These are phyloP conservation scores for Epichloe hybrida DNA, from an alignment of 2,329 filamentous ascomycete species.

Conservation along the genomic window DNA sequence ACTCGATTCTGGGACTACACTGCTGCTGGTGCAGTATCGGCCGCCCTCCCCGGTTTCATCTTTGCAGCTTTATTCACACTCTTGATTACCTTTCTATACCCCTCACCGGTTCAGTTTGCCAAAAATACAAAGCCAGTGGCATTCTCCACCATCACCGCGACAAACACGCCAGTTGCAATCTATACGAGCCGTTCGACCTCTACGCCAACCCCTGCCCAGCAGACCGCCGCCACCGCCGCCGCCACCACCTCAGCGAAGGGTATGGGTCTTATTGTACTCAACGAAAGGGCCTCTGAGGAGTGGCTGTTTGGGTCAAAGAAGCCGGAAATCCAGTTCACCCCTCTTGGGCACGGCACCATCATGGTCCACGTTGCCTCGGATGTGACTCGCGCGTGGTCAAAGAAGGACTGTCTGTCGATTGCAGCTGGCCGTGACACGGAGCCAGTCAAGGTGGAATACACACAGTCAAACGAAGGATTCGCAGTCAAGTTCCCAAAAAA, in stretches of 20 bases:
- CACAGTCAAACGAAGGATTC: slow-evolving; percentile 35
- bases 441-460: slow-evolving; percentile 34
- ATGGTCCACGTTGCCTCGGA: slow-evolving; percentile 37
- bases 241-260: slow-evolving; percentile 8
- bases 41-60: slow-evolving; percentile 13
- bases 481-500: slow-evolving; percentile 36
- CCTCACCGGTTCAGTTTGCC: slow-evolving; percentile 8
- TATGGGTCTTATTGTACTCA: slow-evolving; percentile 17
- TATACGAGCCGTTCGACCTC: slow-evolving; percentile 7
- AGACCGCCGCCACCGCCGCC: background rate
- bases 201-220: background rate
- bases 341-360: slow-evolving; percentile 33
- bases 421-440: slow-evolving; percentile 36
- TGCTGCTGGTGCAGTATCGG: slow-evolving; percentile 6
- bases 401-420: slow-evolving; percentile 38
- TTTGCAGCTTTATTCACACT: slow-evolving; percentile 12
- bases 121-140: background rate
- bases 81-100: slow-evolving; percentile 16
- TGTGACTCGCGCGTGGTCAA: slow-evolving; percentile 41
- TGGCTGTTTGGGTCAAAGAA: slow-evolving; percentile 22
- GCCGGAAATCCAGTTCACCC: slow-evolving; percentile 18
- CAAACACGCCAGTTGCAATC: slow-evolving; percentile 6
- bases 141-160: slow-evolving; percentile 12
- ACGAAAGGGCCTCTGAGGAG: slow-evolving; percentile 17
- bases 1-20: slow-evolving; percentile 1